These are phyloP conservation scores for Fusarium xylarioides DNA, from an alignment of 2,329 filamentous ascomycete genomes.

Conservation along the genomic window DNA sequence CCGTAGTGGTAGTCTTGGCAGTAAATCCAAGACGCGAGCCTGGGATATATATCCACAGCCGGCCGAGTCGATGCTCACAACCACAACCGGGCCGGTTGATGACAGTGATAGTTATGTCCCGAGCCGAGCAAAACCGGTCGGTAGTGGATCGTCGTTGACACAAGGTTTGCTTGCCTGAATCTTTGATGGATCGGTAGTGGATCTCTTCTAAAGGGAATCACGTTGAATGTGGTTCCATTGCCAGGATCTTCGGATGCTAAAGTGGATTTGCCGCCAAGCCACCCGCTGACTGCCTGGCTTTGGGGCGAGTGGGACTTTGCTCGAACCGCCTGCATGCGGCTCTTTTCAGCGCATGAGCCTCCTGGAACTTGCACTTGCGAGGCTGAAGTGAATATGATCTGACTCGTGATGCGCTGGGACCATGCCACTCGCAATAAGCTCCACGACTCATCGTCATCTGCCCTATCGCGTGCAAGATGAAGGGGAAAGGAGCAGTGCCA, in stretches of 20 bases:
- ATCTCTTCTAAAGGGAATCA: constrained; percentile 39
- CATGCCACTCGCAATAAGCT: constrained; percentile 23
- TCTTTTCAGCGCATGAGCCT: constrained; percentile 18
- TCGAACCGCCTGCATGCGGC: constrained; percentile 32
- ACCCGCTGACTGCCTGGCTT: constrained; percentile 19
- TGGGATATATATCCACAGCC: constrained; percentile 30
- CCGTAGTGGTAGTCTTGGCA: constrained; percentile 33
- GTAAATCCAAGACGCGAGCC: constrained; percentile 18
- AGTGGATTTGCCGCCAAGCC: constrained; percentile 29
- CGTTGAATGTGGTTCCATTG: constrained; percentile 26
- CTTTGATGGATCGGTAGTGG: constrained; percentile 37
- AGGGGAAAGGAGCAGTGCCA: background rate
- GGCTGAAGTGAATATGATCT: constrained; percentile 7
- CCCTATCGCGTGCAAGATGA: background rate
- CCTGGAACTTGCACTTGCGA: background rate
- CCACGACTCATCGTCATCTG: constrained; percentile 14
- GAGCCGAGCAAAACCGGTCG: constrained; percentile 17
- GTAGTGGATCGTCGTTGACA: constrained; percentile 43
- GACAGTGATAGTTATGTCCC: background rate
- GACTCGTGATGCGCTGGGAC: constrained; percentile 17
- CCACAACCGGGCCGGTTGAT: constrained; percentile 16
- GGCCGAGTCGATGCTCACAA: constrained; percentile 7
- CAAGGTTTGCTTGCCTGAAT: constrained; percentile 42
- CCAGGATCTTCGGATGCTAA: background rate
- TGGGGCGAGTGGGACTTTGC: constrained; percentile 25